Percentiles rank a stretch among this genome's conserved stretches.
Conservation (phyloP, 2,329 filamentous ascomycete species). For the Rutstroemia sp. region DNA sequence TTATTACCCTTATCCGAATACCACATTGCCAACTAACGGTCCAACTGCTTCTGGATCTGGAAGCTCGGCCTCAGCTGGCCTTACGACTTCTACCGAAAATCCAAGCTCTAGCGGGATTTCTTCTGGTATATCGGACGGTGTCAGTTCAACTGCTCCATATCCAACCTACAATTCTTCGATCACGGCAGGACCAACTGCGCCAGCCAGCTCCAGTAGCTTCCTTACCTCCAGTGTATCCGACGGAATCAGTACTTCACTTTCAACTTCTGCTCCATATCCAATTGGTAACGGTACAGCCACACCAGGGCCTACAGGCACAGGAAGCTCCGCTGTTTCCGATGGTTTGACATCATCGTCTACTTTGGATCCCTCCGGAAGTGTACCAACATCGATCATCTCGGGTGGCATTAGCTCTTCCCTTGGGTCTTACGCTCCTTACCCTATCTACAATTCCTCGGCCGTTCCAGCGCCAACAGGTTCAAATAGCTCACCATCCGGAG, state of each 20-base stretch:
- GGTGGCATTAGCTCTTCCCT: neutral
- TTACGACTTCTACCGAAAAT: neutral
- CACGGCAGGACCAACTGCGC: slow-evolving; percentile 2
- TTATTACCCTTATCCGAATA: slow-evolving; percentile 11
- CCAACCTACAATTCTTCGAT: slow-evolving; percentile 2
- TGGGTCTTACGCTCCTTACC: slow-evolving; percentile 5
- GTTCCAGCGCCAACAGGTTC: slow-evolving; percentile 7
- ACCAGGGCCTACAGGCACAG: slow-evolving; percentile 7
- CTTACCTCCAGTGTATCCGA: slow-evolving; percentile 1
- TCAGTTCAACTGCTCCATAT: neutral
- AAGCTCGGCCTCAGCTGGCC: neutral
- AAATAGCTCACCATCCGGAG: neutral
- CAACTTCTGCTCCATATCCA: slow-evolving; percentile 11
- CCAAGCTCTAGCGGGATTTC: neutral
- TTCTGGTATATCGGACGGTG: neutral
- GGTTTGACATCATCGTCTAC: neutral
- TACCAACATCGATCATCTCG: neutral
- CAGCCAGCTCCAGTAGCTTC: neutral
- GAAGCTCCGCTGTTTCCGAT: neutral
- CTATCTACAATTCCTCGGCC: slow-evolving; percentile 6
- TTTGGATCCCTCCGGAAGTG: slow-evolving; percentile 3
- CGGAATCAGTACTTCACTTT: slow-evolving; percentile 1
- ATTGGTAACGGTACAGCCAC: slow-evolving; percentile 7
- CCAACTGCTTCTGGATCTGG: neutral
- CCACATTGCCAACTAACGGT: neutral